A percentile compares a stretch with the other conserved stretches of the same genome.
Conservation (phyloP, 768 basidiomycete species). For the Amanita polypyramis region DNA sequence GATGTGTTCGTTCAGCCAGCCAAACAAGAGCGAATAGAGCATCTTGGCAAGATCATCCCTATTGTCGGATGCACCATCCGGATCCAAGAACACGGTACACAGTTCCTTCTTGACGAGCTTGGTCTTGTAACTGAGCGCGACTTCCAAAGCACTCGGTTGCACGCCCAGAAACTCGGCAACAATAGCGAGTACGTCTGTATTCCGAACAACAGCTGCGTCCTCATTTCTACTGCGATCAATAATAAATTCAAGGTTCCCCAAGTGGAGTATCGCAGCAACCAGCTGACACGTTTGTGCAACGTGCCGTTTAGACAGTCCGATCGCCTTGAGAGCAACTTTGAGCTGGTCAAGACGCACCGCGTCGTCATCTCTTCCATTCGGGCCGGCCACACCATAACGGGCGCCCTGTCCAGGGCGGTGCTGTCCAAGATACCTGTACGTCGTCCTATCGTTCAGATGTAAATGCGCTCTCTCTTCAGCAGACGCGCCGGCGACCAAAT, state of each 20-base stretch:
- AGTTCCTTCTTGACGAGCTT: slow-evolving; percentile 91
- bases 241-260: slow-evolving; percentile 91
- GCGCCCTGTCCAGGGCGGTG: slow-evolving; percentile 29
- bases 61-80: slow-evolving; percentile 87
- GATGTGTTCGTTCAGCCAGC: slow-evolving; percentile 94
- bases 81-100: slow-evolving; percentile 94
- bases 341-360: slow-evolving; percentile 86
- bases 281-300: slow-evolving; percentile 96
- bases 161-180: slow-evolving; percentile 92
- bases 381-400: background rate
- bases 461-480: slow-evolving; percentile 84
- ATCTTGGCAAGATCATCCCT: slow-evolving; percentile 91
- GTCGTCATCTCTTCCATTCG: slow-evolving; percentile 62
- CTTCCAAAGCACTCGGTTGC: slow-evolving; percentile 58
- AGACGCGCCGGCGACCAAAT: slow-evolving; percentile 85
- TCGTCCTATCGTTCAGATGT: slow-evolving; percentile 68
- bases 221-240: slow-evolving; percentile 77
- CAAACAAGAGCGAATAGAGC: slow-evolving; percentile 87
- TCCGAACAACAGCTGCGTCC: slow-evolving; percentile 88
- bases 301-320: slow-evolving; percentile 89
- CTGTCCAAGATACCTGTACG: slow-evolving; percentile 82
- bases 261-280: slow-evolving; percentile 89
- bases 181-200: slow-evolving; percentile 68
- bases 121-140: slow-evolving; percentile 81
- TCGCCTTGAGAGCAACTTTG: slow-evolving; percentile 86